Evolutionary conservation across 768 basidiomycete genomes (phyloP), one percentile per base, ranked within the genome.

Genomic region (Trametes maxima): DNA sequence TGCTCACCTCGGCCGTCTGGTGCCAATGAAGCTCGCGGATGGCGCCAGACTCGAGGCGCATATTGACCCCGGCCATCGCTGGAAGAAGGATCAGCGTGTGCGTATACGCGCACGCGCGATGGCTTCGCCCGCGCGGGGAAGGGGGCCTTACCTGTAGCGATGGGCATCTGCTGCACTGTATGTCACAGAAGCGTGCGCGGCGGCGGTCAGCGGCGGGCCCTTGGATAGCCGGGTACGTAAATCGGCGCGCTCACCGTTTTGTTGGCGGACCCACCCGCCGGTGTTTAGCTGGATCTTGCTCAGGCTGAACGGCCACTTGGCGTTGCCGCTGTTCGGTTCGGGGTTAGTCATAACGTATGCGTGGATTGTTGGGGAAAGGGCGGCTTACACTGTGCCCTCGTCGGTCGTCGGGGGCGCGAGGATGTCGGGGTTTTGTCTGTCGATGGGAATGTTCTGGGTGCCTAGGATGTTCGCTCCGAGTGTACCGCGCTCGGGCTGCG

Each of bases 11-110:
- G 12, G 72, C 67, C 2, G 71, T 72, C 17, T 66, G 69, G 60
- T 76, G 75, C 76, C 76, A 77, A 63, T 77, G 75, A 13, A 77
- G 69, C 61, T 77, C 76, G 4, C 76, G 70, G 54, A 75, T 67
- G 6, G 74, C 74, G 16, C 76, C 76, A 4, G 72, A 70, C 45
- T 75, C 68, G 11, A 77, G 66, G 24, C 75, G 72, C 75, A 77
- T 75, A 56, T 77, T 71, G 10, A 49, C 68, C 16, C 66, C 69
- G 21, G 78, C 73, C 47, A 79, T 68, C 2, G 64, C 72, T 69
- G 51, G 5, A 13, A 3, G 49, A 16, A 33, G 3, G n/a, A 28
- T 37, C 39, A 52, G 22, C 2, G 28, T 28, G 24, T 51, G 55
- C 44, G 35, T 40, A 37, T 39, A 6, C 3, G 6, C 7, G 21